A percentile compares a stretch with the other conserved stretches of the same genome.
These are phyloP conservation scores for Aspergillus melleus DNA, from an alignment of 2,329 filamentous ascomycete species.

Conservation along the genomic window DNA sequence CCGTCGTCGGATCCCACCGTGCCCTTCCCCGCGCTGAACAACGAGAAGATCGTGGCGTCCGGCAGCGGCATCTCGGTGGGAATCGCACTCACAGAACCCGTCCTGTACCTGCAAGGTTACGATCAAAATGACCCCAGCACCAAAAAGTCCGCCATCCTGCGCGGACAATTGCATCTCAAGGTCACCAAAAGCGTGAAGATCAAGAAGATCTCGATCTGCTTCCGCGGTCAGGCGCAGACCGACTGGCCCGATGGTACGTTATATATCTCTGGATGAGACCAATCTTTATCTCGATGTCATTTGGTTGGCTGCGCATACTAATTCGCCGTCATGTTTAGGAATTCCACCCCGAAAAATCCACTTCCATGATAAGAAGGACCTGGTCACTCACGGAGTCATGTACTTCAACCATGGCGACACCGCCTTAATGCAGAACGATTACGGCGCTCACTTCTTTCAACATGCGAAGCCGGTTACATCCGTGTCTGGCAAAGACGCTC, in stretches of 20 bases:
- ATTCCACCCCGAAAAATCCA: constrained; percentile 86
- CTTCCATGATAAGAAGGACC: constrained; percentile 76
- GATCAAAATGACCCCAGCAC: constrained; percentile 53
- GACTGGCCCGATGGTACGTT: constrained; percentile 84
- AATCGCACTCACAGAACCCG: constrained; percentile 49
- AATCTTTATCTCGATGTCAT: too few species aligned
- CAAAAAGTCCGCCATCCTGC: constrained; percentile 75
- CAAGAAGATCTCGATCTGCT: constrained; percentile 83
- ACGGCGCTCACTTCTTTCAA: constrained; percentile 64
- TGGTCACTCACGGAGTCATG: constrained; percentile 84
- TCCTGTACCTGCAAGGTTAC: constrained; percentile 51
- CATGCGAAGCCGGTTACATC: constrained; percentile 44
- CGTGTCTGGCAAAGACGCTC: constrained; percentile 30
- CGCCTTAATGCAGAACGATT: constrained; percentile 55
- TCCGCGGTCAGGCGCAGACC: constrained; percentile 80
- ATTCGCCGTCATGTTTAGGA: constrained; percentile 45
- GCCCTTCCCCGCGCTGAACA: constrained; percentile 37
- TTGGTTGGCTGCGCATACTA: constrained; percentile 1
- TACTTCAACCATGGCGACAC: constrained; percentile 72
- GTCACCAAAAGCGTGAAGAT: constrained; percentile 90
- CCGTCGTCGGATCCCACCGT: constrained; percentile 27
- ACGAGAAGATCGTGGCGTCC: constrained; percentile 51
- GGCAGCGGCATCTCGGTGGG: constrained; percentile 50
- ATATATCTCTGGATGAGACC: not conserved
- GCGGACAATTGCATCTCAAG: constrained; percentile 78